Evolutionary conservation across 495 filamentous ascomycete genomes (phyloP), one percentile per base, ranked within the genome.

Genomic region (Hypoxylon fuscum): DNA sequence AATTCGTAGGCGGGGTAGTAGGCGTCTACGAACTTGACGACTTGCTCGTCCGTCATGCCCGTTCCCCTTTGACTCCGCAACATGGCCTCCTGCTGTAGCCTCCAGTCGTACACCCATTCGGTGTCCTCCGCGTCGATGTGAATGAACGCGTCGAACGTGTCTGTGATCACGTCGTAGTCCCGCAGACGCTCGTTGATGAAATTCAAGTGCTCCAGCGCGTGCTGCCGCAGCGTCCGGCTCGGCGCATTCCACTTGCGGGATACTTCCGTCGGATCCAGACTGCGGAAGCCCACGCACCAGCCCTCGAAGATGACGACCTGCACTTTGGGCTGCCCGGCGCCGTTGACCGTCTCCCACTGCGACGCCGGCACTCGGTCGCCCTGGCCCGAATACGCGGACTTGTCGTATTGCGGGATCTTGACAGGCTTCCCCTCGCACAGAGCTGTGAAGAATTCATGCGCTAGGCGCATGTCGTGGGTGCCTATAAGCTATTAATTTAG

Each of bases 201-300:
- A 12, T 81, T 68, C 0, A 97, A 76, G 73, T 95, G 81, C 40
- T 88, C 84, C 9, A 92, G 76, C 22, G 77, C 72, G 61, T 90
- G 87, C 60, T 79, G 76, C 31, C 84, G 85, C 38, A 77, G 74
- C 56, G 75, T 84, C 41, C 59, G 73, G 35, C 79, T 81, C 2
- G 86, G 82, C 18, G 62, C 68, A 43, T 82, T 74, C 86, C 88
- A 92, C 40, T 64, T 69, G 14, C 46, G 65, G 53, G 81, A 77
- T 25, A 94, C 57, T n/a, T 77, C 77, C 1, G 72, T 48, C 10
- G 85, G 78, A 50, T 76, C 68, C 47, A 93, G 80, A 3, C 87
- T 65, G 12, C 88, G 84, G 76, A 98, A 97, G 1, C 93, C 94
- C 27, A 96, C 88, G 74, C 90, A 86, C 94, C 94, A 98, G 12